These are phyloP conservation scores for Sarocladiaceae sp. DNA, from an alignment of 2,329 filamentous ascomycete species.

Conservation along the genomic window DNA sequence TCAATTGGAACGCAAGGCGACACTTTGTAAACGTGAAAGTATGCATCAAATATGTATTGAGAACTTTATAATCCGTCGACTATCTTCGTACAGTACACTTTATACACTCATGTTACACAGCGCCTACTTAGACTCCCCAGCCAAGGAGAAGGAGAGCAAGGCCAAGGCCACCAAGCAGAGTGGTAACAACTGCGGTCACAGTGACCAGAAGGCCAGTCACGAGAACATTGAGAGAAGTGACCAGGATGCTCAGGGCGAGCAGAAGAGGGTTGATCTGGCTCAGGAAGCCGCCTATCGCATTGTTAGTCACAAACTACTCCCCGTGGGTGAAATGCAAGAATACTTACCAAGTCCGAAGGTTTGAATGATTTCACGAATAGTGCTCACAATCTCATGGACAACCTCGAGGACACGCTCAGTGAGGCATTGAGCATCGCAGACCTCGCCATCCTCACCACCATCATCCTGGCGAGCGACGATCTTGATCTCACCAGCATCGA, in stretches of 20 bases:
- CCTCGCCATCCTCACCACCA: not conserved
- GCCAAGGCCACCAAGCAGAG: not conserved
- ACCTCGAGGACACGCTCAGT: slow-evolving; percentile 5
- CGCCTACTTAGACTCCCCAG: slow-evolving; percentile 5
- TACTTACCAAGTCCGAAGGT: not conserved
- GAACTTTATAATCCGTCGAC: too few species aligned
- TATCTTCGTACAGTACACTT: too few species aligned
- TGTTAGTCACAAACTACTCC: not conserved
- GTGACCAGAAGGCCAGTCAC: slow-evolving; percentile 1
- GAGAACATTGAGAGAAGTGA: slow-evolving; percentile 6
- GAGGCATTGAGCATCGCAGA: slow-evolving; percentile 1
- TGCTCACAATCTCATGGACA: slow-evolving; percentile 5
- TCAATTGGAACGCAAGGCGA: too few species aligned
- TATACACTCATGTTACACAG: too few species aligned
- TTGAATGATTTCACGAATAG: slow-evolving; percentile 1
- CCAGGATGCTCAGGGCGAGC: slow-evolving; percentile 1
- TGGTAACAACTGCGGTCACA: slow-evolving; percentile 1
- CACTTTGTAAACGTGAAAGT: too few species aligned
- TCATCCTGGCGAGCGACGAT: slow-evolving; percentile 1
- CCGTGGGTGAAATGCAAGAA: not conserved
- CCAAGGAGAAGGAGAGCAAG: slow-evolving; percentile 6
- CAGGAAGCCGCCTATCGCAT: not conserved
- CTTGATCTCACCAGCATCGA: not conserved
- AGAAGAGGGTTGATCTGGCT: slow-evolving; percentile 7
- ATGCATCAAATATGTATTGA: too few species aligned